A percentile compares a stretch with the other conserved stretches of the same genome.
These are phyloP conservation scores for Aspergillus candidus DNA, from an alignment of 2,329 filamentous ascomycete genomes.

Conservation along the genomic window DNA sequence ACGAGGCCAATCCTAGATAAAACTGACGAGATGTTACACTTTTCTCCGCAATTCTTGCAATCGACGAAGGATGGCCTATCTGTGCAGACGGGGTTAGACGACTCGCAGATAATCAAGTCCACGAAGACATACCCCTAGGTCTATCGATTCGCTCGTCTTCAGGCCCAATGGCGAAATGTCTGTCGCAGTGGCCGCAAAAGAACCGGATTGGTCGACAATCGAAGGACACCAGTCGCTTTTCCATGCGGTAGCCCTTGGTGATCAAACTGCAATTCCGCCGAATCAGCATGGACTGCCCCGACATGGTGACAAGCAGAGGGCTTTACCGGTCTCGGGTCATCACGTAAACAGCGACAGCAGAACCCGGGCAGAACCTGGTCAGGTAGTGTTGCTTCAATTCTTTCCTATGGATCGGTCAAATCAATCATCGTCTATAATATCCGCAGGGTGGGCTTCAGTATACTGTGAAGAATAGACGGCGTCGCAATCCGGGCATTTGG, in stretches of 20 bases:
- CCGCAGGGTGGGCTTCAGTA: neutral
- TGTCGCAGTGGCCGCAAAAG: slow-evolving; percentile 22
- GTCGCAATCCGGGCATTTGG: slow-evolving; percentile 24
- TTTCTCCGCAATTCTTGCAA: slow-evolving; percentile 18
- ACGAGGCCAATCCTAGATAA: neutral
- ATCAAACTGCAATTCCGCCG: slow-evolving; percentile 17
- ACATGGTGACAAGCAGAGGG: neutral
- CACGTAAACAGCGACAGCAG: slow-evolving; percentile 25
- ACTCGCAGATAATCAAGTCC: too few relatives aligned
- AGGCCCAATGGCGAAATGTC: slow-evolving; percentile 18
- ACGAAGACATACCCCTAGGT: slow-evolving; percentile 10
- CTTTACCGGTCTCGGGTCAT: slow-evolving; percentile 27
- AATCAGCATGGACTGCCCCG: neutral
- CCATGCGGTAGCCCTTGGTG: slow-evolving; percentile 27
- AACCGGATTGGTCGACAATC: slow-evolving; percentile 22
- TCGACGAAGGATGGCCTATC: slow-evolving; percentile 11
- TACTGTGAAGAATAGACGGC: slow-evolving; percentile 27
- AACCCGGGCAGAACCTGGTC: slow-evolving; percentile 24
- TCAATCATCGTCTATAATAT: neutral
- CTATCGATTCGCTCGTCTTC: slow-evolving; percentile 13
- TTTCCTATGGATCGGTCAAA: slow-evolving; percentile 11
- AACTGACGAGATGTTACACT: slow-evolving; percentile 20
- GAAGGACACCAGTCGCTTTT: slow-evolving; percentile 22
- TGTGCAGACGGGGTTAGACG: neutral
- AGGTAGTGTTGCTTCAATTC: slow-evolving; percentile 25